Conservation (phyloP, 2,329 filamentous ascomycete species). For the Aspergillus sergii region DNA sequence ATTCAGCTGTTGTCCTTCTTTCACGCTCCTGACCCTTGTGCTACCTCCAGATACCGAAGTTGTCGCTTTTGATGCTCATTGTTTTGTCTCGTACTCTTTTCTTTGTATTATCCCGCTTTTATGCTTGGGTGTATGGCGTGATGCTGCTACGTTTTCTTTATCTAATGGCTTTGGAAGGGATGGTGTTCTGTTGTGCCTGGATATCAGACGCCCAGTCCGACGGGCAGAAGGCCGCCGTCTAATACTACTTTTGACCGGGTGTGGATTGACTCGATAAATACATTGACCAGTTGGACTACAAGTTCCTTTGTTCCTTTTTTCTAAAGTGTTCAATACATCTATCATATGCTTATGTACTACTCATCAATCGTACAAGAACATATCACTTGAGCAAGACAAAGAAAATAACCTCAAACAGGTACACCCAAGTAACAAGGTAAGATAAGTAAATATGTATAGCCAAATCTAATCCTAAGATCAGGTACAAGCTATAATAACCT, state of each 20-base stretch:
- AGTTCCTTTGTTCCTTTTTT: not conserved
- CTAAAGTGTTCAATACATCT: not conserved
- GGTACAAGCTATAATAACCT: not conserved
- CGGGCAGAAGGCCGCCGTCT: not conserved
- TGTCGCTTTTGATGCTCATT: not conserved
- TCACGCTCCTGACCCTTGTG: constrained; percentile 5
- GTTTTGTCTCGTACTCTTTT: constrained; percentile 1
- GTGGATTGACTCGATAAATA: not conserved
- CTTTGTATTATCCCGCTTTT: constrained; percentile 6
- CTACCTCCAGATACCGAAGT: not conserved
- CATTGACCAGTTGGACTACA: not conserved
- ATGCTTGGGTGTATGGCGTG: constrained; percentile 24
- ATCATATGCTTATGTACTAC: not conserved
- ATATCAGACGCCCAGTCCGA: constrained; percentile 6
- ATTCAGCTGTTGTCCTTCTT: not conserved
- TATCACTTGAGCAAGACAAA: too few relatives aligned
- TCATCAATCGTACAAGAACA: not conserved
- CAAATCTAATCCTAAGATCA: not conserved
- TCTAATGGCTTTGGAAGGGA: constrained; percentile 16
- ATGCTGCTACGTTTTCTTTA: constrained; percentile 17
- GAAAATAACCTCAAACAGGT: too few relatives aligned
- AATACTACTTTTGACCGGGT: not conserved
- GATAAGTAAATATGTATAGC: not conserved
- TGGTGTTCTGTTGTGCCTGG: constrained; percentile 22
- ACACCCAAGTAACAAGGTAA: not conserved